These are phyloP conservation scores for Dipteronia sinensis DNA, from an alignment of 345 rosid genomes.

Conservation along the genomic window DNA sequence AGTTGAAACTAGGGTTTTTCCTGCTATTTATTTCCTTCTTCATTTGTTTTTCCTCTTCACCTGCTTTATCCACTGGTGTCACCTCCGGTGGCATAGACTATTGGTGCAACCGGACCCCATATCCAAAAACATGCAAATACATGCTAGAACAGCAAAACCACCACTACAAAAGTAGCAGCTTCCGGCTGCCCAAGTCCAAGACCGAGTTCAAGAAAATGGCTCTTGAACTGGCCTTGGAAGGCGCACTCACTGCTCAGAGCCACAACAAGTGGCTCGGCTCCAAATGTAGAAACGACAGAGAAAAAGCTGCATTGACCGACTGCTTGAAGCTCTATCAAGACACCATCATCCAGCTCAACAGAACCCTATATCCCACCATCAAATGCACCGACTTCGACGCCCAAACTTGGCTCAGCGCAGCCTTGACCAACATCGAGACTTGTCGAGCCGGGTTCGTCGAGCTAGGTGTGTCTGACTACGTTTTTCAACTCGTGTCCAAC, in stretches of 20 bases:
- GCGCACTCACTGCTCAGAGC: constrained; percentile 51
- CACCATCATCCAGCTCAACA: constrained; percentile 58
- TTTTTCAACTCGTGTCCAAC: constrained; percentile 60
- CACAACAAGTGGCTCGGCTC: constrained; percentile 53
- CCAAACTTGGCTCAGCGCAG: constrained; percentile 85
- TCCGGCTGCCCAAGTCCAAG: constrained; percentile 34
- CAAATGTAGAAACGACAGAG: constrained; percentile 53
- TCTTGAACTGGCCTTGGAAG: constrained; percentile 50
- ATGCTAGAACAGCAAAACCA: constrained; percentile 37
- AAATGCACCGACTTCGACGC: constrained; percentile 62
- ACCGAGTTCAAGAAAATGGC: constrained; percentile 54
- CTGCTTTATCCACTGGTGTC: constrained; percentile 14
- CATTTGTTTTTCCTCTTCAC: constrained; percentile 17
- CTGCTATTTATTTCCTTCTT: constrained; percentile 18
- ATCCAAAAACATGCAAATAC: constrained; percentile 68
- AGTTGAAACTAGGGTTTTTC: constrained; percentile 8
- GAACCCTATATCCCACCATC: constrained; percentile 44
- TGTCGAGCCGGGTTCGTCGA: constrained; percentile 67
- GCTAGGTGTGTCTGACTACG: constrained; percentile 51
- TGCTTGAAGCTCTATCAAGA: constrained; percentile 64
- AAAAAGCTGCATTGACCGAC: constrained; percentile 83
- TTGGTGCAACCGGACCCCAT: constrained; percentile 78
- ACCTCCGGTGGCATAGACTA: constrained; percentile 36
- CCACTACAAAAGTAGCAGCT: constrained; percentile 2
- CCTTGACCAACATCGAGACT: constrained; percentile 77